Evolutionary conservation across 768 basidiomycete species (phyloP), one percentile per base, ranked within the genome.

Genomic region (Pisolithus orientalis): DNA sequence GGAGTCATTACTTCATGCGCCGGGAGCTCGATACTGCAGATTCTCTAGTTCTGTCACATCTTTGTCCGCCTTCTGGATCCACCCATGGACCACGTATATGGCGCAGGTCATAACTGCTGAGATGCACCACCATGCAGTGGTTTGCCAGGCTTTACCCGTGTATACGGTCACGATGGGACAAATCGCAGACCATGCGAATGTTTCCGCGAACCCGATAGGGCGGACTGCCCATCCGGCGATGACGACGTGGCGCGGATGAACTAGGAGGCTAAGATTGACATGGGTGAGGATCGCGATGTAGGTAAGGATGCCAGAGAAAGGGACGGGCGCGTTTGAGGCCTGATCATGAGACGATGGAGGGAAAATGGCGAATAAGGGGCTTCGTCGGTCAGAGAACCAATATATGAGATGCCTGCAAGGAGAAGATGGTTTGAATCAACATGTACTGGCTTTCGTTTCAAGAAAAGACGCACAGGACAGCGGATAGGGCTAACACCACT

Each of bases 21-120:
- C 80, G 25, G 73, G 77, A 9, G 82, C 76, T 7, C 59, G 58
- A 55, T 86, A 86, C 59, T 71, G 77, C 65, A 84, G 65, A 13
- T 63, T 66, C 61, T 85, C 79, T 28, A 86, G 65, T 39, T 74
- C 70, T 1, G 70, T 67, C 17, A 86, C 72, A 31, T 72, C 74
- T 55, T 75, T 66, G 58, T 76, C 72, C 10, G 75, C 76, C 44
- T 68, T 66, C 43, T 66, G 62, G 39, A 81, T 74, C 46, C 77
- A 72, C 39, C 69, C 69, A 52, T 75, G 70, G 28, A 76, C 72
- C 1, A 68, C 72, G 47, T 81, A 76, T 1, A 75, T 71, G 34
- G 78, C 61, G 39, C 67, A 76, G 1, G 80, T 72, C 16, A 81
- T 51, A 21, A 69, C 50, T 0, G 67, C 62, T 0, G 80, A 75